phyloP scores from a whole-genome alignment of 2,329 filamentous ascomycete species.

The Xylaria sp. region DNA sequence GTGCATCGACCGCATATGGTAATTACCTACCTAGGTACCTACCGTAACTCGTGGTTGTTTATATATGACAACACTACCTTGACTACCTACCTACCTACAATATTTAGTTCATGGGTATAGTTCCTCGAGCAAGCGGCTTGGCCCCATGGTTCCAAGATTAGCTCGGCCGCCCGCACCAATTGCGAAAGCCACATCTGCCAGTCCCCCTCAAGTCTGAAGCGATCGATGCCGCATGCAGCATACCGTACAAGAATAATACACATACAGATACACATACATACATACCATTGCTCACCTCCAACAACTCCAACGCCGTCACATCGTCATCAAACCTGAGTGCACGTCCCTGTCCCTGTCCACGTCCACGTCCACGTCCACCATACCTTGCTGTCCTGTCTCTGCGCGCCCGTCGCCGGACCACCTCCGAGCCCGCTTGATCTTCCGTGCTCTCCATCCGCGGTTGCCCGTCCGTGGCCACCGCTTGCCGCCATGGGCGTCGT shows the following conservation, averaged over 20 bases:
- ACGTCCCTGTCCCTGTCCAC: neutral
- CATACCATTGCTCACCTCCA: constrained; percentile 32
- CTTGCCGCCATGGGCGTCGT: constrained; percentile 82
- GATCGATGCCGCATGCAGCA: constrained; percentile 40
- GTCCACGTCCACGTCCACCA: neutral
- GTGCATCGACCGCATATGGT: too few relatives aligned
- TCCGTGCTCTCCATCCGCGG: constrained; percentile 37
- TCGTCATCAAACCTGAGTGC: neutral
- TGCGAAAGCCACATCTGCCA: constrained; percentile 43
- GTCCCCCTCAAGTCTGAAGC: constrained; percentile 37
- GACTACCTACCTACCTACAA: too few relatives aligned
- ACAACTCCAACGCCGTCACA: constrained; percentile 34
- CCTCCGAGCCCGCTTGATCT: constrained; percentile 28
- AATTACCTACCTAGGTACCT: neutral
- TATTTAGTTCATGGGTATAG: constrained; percentile 5
- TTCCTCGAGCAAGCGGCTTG: constrained; percentile 33
- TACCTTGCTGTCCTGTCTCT: neutral
- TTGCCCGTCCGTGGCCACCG: constrained; percentile 45
- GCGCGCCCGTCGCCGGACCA: constrained; percentile 16
- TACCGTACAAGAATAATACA: constrained; percentile 25
- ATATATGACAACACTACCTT: neutral
- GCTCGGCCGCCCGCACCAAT: constrained; percentile 45
- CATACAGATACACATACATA: constrained; percentile 7
- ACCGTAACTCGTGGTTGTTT: neutral
- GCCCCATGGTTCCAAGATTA: constrained; percentile 29